Evolutionary conservation across 2,329 filamentous ascomycete species (phyloP), one percentile per base, ranked within the genome.

Genomic region (Xylariaceae sp.): DNA sequence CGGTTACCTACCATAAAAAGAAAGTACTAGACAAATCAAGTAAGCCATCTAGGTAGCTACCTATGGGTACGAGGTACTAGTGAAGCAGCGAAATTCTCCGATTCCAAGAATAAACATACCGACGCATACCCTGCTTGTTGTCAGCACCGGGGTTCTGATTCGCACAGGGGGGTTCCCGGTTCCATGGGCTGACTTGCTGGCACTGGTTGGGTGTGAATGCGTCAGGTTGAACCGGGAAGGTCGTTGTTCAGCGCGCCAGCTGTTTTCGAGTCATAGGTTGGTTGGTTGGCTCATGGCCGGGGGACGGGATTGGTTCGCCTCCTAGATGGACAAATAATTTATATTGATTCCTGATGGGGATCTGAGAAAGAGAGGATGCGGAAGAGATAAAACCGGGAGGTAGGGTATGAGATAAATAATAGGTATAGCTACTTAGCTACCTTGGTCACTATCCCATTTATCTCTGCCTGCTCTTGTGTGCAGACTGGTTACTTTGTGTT

Each of bases 41-140:
- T n/a, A n/a, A n/a, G n/a, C n/a, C n/a, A n/a, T n/a, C n/a, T n/a
- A n/a, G n/a, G n/a, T n/a, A n/a, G n/a, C n/a, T n/a, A n/a, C n/a
- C n/a, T n/a, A n/a, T n/a, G n/a, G n/a, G n/a, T n/a, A n/a, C n/a
- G n/a, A n/a, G n/a, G n/a, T n/a, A n/a, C n/a, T 19, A 9, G 26
- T 19, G 17, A 26, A 33, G n/a, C 14, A 43, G 17, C 47, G 36
- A 17, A 56, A 49, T 51, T n/a, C n/a, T 46, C 53, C 53, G 39
- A 51, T 11, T 56, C 53, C 51, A 56, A 56, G 53, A 56, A 51
- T 56, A 56, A n/a, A n/a, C n/a, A n/a, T n/a, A n/a, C n/a, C n/a
- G n/a, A n/a, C n/a, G n/a, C 31, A 31, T 26, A 33, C 54, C 54
- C 48, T 53, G 36, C 49, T 24, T 43, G 41, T 33, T 43, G 56